Base-by-base conservation (phyloP, 2,329 filamentous ascomycete genomes). In the Cercospora berteroae region DNA sequence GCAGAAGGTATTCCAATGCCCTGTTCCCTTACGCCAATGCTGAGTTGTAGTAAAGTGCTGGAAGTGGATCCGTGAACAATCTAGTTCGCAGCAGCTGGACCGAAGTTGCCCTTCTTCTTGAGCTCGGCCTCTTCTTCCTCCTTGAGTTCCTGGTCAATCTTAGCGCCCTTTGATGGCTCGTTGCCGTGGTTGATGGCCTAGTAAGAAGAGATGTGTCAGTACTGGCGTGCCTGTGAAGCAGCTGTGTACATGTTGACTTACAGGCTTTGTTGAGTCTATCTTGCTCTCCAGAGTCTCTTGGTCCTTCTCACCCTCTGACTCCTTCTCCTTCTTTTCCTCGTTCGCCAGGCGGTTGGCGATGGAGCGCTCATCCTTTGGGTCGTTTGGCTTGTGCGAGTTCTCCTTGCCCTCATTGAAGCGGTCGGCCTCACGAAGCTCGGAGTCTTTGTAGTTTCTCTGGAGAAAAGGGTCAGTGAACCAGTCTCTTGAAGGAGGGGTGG, bases 281-380 rank as follows among this genome's bases (percentile, higher is more conserved):
- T 90, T 85, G 63, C 70, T 73, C 74, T 77, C 73, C 69, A 74
- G 44, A 57, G 71, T 73, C 73, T 83, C 81, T 55, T 79, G 69
- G 56, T 73, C 71, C 64, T 77, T 70, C 33, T 80, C 77, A 1
- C 67, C 65, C 12, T 87, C 83, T 8, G 60, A 18, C 29, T 82
- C 80, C 27, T 84, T 73, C 62, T 85, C 81, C 1, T 80, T 80
- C 75, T 84, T 85, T 79, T 85, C 83, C 75, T 89, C 89, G 18
- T 86, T 86, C 25, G 83, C 89, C 29, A 92, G 81, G 74, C 88
- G 88, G 83, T 92, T 92, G 78, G 87, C 87, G 63, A 92, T 91
- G 52, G 88, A 83, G 75, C 89, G 85, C 79, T 91, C 82, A 73
- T 92, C 89, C 85, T 92, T 94, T 60, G 91, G 87, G 77, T 95